A percentile compares a stretch with the other conserved stretches of the same genome.
phyloP scores from a whole-genome alignment of 176 grass and related monocot genomes.

The Oryza australiensis region DNA sequence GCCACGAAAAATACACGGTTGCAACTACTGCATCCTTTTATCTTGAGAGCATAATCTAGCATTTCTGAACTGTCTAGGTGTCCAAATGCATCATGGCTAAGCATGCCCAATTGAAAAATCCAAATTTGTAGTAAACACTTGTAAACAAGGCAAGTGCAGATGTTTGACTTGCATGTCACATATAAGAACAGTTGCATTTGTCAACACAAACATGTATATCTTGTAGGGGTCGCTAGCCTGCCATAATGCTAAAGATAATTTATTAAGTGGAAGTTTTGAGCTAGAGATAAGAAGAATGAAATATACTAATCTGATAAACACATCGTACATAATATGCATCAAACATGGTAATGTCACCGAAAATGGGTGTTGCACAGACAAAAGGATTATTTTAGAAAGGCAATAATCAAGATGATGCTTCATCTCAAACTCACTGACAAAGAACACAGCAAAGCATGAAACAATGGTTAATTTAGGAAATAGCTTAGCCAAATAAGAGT shows the following conservation, averaged over 20 bases:
- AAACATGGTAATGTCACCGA: not conserved
- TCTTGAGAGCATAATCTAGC: not conserved
- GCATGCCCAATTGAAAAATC: not conserved
- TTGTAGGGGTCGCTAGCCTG: not conserved
- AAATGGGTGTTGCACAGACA: not conserved
- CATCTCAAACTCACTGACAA: not conserved
- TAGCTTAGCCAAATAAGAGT: constrained; percentile 4
- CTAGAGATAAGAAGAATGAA: not conserved
- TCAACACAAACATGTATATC: not conserved
- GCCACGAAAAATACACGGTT: not conserved
- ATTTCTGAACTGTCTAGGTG: not conserved
- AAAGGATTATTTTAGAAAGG: not conserved
- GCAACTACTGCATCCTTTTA: not conserved
- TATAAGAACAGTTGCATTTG: not conserved
- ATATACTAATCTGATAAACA: not conserved
- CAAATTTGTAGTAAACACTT: not conserved
- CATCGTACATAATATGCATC: not conserved
- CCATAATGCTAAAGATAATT: not conserved
- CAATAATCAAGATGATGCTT: not conserved
- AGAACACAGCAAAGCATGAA: not conserved
- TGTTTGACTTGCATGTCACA: not conserved
- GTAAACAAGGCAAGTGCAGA: not conserved
- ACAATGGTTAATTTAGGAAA: not conserved
- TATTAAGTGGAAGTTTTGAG: not conserved
- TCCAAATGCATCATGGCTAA: not conserved